Evolutionary conservation across 129 eudicot genomes (phyloP).

Genomic region (Centella asiatica): DNA sequence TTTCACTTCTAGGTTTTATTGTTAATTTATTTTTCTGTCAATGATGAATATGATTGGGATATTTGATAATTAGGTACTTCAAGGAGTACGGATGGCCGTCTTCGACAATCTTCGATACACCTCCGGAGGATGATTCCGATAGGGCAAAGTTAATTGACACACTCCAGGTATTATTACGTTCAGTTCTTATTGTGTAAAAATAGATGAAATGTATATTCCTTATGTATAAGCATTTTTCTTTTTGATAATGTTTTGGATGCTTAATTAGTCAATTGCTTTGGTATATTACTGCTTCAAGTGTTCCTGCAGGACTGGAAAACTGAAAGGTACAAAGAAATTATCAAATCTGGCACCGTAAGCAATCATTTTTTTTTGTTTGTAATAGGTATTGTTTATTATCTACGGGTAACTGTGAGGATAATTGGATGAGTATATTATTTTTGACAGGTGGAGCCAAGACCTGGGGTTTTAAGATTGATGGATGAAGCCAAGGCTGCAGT

Average conservation of each 20-base stretch:
- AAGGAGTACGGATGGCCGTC: constrained; percentile 97
- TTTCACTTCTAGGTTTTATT: neutral
- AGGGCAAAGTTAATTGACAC: constrained; percentile 64
- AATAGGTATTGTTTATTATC: neutral
- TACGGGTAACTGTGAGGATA: neutral
- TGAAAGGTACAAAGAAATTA: constrained; percentile 86
- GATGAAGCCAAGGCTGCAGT: constrained; percentile 95
- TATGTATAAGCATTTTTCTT: neutral
- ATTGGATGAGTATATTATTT: constrained; percentile 3
- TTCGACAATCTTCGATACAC: constrained; percentile 52
- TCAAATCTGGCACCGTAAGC: constrained; percentile 97
- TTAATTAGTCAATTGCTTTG: neutral
- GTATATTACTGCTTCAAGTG: neutral
- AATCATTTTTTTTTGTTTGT: neutral
- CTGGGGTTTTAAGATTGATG: constrained; percentile 93
- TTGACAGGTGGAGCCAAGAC: constrained; percentile 89
- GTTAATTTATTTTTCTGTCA: neutral
- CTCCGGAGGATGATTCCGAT: constrained; percentile 60
- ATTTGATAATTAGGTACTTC: constrained; percentile 56
- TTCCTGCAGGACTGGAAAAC: constrained; percentile 91
- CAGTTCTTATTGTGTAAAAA: neutral
- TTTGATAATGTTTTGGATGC: neutral
- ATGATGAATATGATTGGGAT: neutral
- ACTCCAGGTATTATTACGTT: constrained; percentile 51
- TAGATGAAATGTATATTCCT: neutral